A percentile compares a stretch with the other conserved stretches of the same genome.
These are phyloP conservation scores for Penicillium pancosmium DNA, from an alignment of 495 filamentous ascomycete genomes.

Conservation along the genomic window DNA sequence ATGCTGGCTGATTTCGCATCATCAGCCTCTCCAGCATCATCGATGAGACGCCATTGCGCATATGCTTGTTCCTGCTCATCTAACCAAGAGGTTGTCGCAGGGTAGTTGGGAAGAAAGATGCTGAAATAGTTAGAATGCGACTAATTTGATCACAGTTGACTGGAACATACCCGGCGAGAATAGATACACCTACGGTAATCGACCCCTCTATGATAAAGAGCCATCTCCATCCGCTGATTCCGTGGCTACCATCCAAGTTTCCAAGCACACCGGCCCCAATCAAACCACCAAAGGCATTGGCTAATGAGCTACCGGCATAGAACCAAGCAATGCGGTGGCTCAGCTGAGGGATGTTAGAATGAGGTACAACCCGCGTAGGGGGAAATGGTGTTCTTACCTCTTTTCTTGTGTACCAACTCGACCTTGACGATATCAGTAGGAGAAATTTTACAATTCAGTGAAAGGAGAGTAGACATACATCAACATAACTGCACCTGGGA, in stretches of 20 bases:
- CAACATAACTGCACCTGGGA: conserved; percentile 45
- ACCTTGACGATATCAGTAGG: conserved; percentile 20
- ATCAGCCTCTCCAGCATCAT: conserved; percentile 79
- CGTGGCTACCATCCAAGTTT: conserved; percentile 41
- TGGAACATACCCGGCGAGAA: conserved; percentile 25
- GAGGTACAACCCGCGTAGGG: conserved; percentile 1
- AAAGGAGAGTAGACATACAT: conserved; percentile 24
- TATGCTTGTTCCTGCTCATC: conserved; percentile 66
- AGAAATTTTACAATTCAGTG: background rate
- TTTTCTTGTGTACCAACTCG: conserved; percentile 55
- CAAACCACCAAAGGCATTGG: conserved; percentile 65
- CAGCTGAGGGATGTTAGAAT: conserved; percentile 15
- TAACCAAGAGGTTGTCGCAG: conserved; percentile 73
- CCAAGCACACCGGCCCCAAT: conserved; percentile 57
- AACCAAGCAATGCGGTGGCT: conserved; percentile 57
- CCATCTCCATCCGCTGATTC: conserved; percentile 69
- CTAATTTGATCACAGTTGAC: background rate
- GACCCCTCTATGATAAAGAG: conserved; percentile 79
- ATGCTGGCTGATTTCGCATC: conserved; percentile 26
- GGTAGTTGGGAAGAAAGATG: conserved; percentile 77
- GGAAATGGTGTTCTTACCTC: conserved; percentile 35
- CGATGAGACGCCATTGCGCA: conserved; percentile 70
- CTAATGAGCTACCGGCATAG: conserved; percentile 63
- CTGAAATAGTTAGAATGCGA: conserved; percentile 32
- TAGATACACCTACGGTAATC: conserved; percentile 34